phyloP scores from a whole-genome alignment of 371 early-diverging fungal genomes.

The Apophysomyces trapeziformis region DNA sequence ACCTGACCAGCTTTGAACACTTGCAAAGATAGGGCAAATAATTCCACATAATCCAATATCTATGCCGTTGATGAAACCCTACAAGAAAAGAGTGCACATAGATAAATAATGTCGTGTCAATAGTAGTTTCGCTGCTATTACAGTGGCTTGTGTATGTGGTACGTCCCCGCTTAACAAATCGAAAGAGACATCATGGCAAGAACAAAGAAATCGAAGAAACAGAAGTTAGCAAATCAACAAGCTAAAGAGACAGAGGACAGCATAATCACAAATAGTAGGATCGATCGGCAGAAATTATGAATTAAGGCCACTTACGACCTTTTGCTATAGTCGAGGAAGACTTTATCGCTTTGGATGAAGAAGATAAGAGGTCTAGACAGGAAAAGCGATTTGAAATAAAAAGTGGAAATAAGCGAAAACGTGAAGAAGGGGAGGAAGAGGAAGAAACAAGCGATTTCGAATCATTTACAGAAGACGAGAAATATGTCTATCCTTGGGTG shows the following conservation, averaged over 20 bases:
- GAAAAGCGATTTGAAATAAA: conserved; percentile 22
- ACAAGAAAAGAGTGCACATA: too few relatives aligned
- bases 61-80: too few relatives aligned
- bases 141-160: background rate
- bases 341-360: conserved; percentile 25
- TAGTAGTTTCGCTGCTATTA: background rate
- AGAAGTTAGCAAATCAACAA: background rate
- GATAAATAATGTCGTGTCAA: too few relatives aligned
- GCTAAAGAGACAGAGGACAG: background rate
- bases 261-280: background rate
- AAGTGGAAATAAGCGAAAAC: conserved; percentile 7
- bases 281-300: background rate
- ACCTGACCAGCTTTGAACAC: too few relatives aligned
- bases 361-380: conserved; percentile 25
- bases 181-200: background rate
- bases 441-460: conserved; percentile 4
- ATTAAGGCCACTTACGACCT: background rate
- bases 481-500: conserved; percentile 28
- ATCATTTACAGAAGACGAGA: background rate
- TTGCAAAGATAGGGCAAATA: too few relatives aligned
- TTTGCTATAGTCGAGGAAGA: conserved; percentile 23
- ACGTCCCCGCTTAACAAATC: background rate
- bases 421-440: background rate
- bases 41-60: too few relatives aligned
- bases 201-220: background rate